phyloP scores from a whole-genome alignment of 305 asterid genomes.

The Rubia tinctorum region DNA sequence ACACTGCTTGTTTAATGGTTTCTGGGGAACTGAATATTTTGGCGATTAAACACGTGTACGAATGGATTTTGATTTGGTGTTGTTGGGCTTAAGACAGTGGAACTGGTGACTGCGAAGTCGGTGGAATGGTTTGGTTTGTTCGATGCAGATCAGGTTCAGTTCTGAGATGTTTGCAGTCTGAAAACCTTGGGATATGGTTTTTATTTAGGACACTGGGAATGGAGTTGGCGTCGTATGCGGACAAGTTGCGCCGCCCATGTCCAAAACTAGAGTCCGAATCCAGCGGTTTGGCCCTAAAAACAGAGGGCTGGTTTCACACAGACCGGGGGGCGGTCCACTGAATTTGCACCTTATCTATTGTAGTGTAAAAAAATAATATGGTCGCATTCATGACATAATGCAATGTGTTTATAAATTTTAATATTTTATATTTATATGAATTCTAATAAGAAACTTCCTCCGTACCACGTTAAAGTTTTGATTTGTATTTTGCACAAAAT shows the following conservation, averaged over 20 bases:
- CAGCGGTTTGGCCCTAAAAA: not conserved
- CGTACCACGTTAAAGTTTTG: no score
- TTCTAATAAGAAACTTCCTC: no score
- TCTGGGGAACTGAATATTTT: not conserved
- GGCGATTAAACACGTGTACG: not conserved
- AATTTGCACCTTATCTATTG: no score
- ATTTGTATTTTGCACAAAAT: no score
- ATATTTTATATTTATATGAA: no score
- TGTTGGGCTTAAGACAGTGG: not conserved
- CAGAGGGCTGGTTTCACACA: constrained; percentile 2
- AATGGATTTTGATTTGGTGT: not conserved
- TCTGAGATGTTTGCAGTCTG: not conserved
- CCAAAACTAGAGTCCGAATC: not conserved
- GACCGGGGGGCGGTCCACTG: no score
- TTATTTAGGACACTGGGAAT: not conserved
- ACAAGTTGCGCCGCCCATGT: not conserved
- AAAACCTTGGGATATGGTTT: not conserved
- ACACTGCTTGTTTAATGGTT: not conserved
- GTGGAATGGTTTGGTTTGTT: not conserved
- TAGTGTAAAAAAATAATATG: no score
- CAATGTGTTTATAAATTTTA: no score
- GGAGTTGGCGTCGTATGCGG: not conserved
- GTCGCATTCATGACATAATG: no score
- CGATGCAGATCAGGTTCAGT: not conserved
- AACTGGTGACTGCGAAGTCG: not conserved